Evolutionary conservation across 345 rosid genomes (phyloP).

Genomic region (Kandelia obovata): DNA sequence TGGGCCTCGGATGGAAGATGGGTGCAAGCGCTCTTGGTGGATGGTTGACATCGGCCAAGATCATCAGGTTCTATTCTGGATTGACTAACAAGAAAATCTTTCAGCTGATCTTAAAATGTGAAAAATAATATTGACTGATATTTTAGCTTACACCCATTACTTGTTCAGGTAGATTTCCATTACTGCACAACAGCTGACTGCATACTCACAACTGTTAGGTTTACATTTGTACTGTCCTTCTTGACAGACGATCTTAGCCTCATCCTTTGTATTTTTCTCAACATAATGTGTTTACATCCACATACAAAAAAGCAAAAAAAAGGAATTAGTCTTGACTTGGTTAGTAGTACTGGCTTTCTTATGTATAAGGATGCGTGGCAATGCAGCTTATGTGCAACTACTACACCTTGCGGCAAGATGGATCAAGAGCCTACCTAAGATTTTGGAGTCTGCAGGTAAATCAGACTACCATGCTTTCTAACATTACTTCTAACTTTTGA

Average conservation of each 20-base stretch:
- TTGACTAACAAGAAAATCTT: not conserved
- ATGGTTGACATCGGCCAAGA: conserved; percentile 85
- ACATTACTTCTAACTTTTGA: no score
- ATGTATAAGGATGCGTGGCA: not conserved
- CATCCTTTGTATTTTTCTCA: not conserved
- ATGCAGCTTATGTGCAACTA: conserved; percentile 96
- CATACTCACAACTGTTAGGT: no score
- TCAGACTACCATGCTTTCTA: not conserved
- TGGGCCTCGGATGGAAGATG: conserved; percentile 78
- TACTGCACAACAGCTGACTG: no score
- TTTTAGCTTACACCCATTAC: no score
- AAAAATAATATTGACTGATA: no score
- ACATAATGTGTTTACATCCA: not conserved
- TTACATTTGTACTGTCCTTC: no score
- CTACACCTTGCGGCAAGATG: conserved; percentile 88
- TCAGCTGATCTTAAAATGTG: no score
- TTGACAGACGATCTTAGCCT: not conserved
- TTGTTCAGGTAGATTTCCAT: no score
- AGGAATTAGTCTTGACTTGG: no score
- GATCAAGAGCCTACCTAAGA: conserved; percentile 71
- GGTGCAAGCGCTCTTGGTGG: conserved; percentile 77
- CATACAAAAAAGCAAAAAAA: no score
- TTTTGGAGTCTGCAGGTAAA: conserved; percentile 88
- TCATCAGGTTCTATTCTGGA: conserved; percentile 59
- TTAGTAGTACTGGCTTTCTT: no score